Evolutionary conservation across 1,139 yeast species (phyloP).

Genomic region (Saccharomyces hybrid): DNA sequence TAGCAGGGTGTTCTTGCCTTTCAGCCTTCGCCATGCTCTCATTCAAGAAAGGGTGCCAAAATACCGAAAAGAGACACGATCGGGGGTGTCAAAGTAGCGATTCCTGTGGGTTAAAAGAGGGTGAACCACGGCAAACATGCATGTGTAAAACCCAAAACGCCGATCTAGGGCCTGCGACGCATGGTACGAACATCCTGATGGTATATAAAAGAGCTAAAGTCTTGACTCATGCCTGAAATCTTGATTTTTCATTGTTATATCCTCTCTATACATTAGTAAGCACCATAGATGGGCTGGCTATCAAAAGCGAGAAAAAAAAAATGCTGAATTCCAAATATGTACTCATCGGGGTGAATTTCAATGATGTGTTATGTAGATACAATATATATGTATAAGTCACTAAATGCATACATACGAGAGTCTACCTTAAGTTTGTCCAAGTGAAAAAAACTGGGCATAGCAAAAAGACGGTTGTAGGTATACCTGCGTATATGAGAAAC

Average conservation of each 20-base stretch:
- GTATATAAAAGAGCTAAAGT: background rate
- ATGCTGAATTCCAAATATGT: background rate
- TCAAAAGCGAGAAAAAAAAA: background rate
- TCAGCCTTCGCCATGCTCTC: background rate
- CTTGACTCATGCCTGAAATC: background rate
- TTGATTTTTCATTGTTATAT: background rate
- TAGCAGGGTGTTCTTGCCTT: background rate
- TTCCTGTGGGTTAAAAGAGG: background rate
- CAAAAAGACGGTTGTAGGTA: conserved; percentile 23
- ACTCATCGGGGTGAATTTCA: background rate
- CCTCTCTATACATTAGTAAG: background rate
- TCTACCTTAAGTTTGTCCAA: background rate
- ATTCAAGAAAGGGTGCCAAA: background rate
- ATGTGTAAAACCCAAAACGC: background rate
- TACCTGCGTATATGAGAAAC: conserved; percentile 28
- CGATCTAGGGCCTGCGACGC: background rate
- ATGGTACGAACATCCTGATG: background rate
- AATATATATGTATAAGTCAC: background rate
- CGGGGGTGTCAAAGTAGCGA: conserved; percentile 1
- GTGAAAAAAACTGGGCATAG: conserved; percentile 21
- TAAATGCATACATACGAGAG: background rate
- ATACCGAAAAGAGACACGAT: conserved; percentile 1
- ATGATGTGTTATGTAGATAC: background rate
- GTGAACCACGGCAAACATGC: background rate
- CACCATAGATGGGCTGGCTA: background rate